A percentile compares a stretch with the other conserved stretches of the same genome.
These are phyloP conservation scores for Cafeteria roenbergensis DNA, from an alignment of 108 stramenopile species.

Conservation along the genomic window DNA sequence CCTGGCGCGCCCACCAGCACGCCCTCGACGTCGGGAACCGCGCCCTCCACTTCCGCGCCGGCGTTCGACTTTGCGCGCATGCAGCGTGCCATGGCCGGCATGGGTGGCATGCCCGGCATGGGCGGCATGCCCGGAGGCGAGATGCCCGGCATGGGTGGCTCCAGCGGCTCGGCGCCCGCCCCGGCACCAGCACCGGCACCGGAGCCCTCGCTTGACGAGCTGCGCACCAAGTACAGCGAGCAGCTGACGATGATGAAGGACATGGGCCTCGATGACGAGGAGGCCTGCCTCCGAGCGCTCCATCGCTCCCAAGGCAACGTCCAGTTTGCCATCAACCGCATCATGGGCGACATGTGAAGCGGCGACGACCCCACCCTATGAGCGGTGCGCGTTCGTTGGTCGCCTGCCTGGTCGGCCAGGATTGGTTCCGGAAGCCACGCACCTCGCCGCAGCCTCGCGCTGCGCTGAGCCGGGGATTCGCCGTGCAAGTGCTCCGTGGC, in stretches of 20 bases:
- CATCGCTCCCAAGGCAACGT: constrained; percentile 59
- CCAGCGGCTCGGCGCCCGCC: not conserved
- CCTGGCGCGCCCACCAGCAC: not conserved
- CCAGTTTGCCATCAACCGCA: constrained; percentile 62
- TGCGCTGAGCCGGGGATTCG: too few relatives aligned
- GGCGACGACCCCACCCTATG: too few relatives aligned
- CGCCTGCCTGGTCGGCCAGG: too few relatives aligned
- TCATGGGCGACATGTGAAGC: constrained; percentile 38
- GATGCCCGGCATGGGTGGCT: not conserved
- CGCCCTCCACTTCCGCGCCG: too few relatives aligned
- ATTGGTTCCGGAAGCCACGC: too few relatives aligned
- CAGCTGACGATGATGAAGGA: constrained; percentile 37
- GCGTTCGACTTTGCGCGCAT: too few relatives aligned
- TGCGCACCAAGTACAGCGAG: not conserved
- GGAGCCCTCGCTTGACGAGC: not conserved
- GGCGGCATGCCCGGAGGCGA: not conserved
- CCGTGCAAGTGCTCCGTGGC: too few relatives aligned
- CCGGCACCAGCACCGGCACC: constrained; percentile 2
- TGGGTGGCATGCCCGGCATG: constrained; percentile 8
- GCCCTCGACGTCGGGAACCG: not conserved
- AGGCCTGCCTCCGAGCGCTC: constrained; percentile 54
- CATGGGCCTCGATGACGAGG: constrained; percentile 75
- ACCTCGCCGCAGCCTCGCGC: too few relatives aligned
- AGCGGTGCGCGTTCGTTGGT: too few relatives aligned
- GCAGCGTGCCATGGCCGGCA: too few relatives aligned